These are phyloP conservation scores for Rhododendron vialii DNA, from an alignment of 148 eudicot genomes.

Conservation along the genomic window DNA sequence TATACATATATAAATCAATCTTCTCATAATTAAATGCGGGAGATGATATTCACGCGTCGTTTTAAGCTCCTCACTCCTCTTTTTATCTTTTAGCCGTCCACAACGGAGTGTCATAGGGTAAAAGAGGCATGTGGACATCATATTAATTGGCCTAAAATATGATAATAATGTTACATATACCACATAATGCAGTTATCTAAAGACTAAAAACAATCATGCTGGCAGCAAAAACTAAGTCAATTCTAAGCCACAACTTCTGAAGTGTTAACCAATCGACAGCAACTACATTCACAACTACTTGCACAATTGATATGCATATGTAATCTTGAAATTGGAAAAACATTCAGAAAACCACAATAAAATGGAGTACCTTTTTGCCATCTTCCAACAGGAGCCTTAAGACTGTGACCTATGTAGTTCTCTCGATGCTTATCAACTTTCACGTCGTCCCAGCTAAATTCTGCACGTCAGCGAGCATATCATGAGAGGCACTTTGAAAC, in stretches of 20 bases:
- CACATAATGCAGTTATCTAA: neutral
- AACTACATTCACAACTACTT: neutral
- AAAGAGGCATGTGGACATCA: neutral
- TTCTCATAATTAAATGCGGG: neutral
- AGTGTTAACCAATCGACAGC: neutral
- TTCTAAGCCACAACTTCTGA: neutral
- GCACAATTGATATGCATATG: neutral
- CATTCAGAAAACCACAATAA: neutral
- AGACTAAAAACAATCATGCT: neutral
- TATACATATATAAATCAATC: neutral
- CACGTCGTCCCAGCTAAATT: conserved; percentile 96
- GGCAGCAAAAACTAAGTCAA: neutral
- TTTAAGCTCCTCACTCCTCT: neutral
- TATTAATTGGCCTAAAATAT: neutral
- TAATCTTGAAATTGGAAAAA: neutral
- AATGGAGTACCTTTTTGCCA: conserved; percentile 86
- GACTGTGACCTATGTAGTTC: conserved; percentile 92
- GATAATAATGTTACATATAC: neutral
- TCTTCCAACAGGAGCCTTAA: conserved; percentile 98
- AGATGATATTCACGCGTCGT: neutral
- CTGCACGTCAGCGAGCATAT: conserved; percentile 31
- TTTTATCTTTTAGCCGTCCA: neutral
- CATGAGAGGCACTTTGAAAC: neutral
- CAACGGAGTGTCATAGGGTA: neutral
- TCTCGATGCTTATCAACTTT: conserved; percentile 94